A percentile compares a stretch with the other conserved stretches of the same genome.
phyloP scores from a whole-genome alignment of 495 filamentous ascomycete species.

The Collariella sp. region DNA sequence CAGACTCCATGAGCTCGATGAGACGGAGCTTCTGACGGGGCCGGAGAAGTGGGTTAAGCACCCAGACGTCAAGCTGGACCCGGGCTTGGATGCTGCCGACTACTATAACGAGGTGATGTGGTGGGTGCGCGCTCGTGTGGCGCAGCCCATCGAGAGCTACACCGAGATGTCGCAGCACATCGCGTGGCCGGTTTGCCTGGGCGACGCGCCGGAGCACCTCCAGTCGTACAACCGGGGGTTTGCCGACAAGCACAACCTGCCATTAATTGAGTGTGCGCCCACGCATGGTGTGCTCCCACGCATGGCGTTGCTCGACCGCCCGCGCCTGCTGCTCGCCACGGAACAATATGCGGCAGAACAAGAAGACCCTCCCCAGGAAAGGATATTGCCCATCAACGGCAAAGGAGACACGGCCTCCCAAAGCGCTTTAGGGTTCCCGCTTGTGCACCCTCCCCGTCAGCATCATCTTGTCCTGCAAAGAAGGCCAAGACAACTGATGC shows the following conservation, averaged over 20 bases:
- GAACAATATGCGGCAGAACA: background rate
- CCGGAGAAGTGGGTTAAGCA: conserved; percentile 19
- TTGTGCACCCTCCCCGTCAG: no score
- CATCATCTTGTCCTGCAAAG: no score
- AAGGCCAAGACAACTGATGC: no score
- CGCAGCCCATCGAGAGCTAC: background rate
- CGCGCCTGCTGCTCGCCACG: background rate
- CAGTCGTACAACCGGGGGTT: no score
- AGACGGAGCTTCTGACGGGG: conserved; percentile 1
- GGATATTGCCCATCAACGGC: no score
- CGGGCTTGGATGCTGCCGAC: conserved; percentile 4
- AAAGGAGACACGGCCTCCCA: no score
- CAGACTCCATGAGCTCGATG: conserved; percentile 16
- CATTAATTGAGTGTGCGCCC: background rate
- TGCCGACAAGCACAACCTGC: no score
- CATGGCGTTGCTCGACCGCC: background rate
- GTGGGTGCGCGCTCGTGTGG: conserved; percentile 3
- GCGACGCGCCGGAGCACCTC: no score
- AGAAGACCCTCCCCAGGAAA: no score
- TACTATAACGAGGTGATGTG: conserved; percentile 9
- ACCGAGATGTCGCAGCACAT: background rate
- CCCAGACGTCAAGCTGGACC: conserved; percentile 20
- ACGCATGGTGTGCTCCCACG: background rate
- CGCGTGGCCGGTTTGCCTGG: no score
- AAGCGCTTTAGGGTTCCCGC: no score